Base-by-base conservation (phyloP, 1,284 basidiomycete species). In the Melampsora americana region DNA sequence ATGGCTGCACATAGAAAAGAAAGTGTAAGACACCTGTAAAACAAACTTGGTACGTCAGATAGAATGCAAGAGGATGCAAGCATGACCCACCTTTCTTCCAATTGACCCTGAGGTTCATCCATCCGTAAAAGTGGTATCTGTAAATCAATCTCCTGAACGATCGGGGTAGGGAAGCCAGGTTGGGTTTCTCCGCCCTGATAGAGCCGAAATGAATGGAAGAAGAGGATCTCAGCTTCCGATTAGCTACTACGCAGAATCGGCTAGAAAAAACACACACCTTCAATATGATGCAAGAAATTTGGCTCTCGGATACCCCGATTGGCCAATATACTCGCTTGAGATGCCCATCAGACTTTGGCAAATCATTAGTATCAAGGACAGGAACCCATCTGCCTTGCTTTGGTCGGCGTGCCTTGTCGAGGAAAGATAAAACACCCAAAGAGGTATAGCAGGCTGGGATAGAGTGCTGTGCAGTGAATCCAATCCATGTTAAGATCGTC, bases 341-440 rank as follows among this genome's bases (percentile, higher is more conserved):
- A 11, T 64, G 46, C 5, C 48, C 71, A 16, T 74, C 64, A 23
- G 71, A 53, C 50, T 66, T 50, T 2, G n/a, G 53, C 14, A 95
- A 84, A 0, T 86, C 84, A 78, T 88, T 90, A 0, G 93, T 91
- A 81, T 99, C 93, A 76, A 99, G 85, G 1, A 92, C 83, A 0
- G 95, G 91, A 0, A 92, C 88, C 96, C 96, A 99, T 2, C 91
- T 89, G 1, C 89, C 95, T 81, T 96, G 93, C 30, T 92, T 88
- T 0, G 91, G 92, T 50, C 92, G 88, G 46, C 92, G 87, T 81
- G 90, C 91, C 73, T 95, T 90, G 66, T 95, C 93, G 79, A 99
- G 87, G 16, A 93, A 83, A 77, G 93, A 92, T 16, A 98, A 81
- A 42, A 90, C 86, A 0, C 95, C 95, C 1, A 88, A 85, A 9